A percentile compares a stretch with the other conserved stretches of the same genome.
phyloP scores from a whole-genome alignment of 2,329 filamentous ascomycete genomes.

The Ceratocystiopsis minuta region DNA sequence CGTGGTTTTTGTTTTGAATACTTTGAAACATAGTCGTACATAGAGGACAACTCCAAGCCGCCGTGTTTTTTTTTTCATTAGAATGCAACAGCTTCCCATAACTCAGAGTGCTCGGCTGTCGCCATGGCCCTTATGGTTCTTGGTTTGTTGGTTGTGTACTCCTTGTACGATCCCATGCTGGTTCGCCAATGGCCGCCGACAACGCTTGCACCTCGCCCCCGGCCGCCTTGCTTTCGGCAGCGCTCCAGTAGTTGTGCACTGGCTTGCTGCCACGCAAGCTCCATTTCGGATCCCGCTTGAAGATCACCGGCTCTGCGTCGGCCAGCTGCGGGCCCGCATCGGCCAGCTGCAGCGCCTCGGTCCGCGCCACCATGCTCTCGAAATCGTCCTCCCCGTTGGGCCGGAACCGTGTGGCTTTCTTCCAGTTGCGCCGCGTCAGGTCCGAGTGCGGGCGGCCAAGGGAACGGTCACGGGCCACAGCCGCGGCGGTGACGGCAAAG shows the following conservation, averaged over 20 bases:
- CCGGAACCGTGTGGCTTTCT: conserved; percentile 67
- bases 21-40: no score
- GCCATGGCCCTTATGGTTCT: background rate
- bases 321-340: conserved; percentile 9
- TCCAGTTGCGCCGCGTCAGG: conserved; percentile 59
- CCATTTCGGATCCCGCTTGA: conserved; percentile 2
- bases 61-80: no score
- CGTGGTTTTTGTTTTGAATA: no score
- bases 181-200: conserved; percentile 4
- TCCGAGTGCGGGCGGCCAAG: conserved; percentile 43
- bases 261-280: conserved; percentile 2
- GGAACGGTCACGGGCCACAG: conserved; percentile 47
- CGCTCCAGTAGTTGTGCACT: conserved; percentile 7
- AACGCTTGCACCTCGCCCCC: background rate
- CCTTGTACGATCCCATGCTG: background rate
- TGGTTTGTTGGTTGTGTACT: background rate
- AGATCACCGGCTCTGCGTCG: conserved; percentile 6
- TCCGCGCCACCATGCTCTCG: conserved; percentile 39
- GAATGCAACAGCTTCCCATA: no score
- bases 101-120: no score
- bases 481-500: conserved; percentile 81
- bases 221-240: background rate
- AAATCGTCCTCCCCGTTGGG: conserved; percentile 47
- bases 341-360: conserved; percentile 18
- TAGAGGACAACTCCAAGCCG: no score